Conservation (phyloP, 805 yeast species). For the Pichia phayaonensis region DNA sequence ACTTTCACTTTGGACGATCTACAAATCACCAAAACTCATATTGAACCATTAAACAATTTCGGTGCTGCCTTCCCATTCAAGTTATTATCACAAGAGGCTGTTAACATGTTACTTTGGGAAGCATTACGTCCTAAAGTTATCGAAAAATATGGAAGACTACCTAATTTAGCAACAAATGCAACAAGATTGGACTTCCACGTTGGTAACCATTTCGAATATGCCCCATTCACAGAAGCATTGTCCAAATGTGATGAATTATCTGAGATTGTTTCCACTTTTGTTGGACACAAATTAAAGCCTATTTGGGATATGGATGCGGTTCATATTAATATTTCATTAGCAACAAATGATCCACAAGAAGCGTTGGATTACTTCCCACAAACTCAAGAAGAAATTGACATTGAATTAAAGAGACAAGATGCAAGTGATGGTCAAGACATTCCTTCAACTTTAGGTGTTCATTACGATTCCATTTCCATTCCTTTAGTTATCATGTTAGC, state of each 20-base stretch:
- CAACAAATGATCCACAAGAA: constrained; percentile 18
- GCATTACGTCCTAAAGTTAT: constrained; percentile 37
- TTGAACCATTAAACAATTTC: constrained; percentile 26
- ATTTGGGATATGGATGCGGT: constrained; percentile 47
- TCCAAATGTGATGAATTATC: constrained; percentile 46
- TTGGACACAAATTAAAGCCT: constrained; percentile 39
- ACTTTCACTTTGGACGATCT: constrained; percentile 31
- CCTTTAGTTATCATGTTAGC: constrained; percentile 44
- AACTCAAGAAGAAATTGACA: constrained; percentile 14
- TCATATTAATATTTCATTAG: constrained; percentile 41
- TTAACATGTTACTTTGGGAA: constrained; percentile 47
- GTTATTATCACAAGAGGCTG: constrained; percentile 49
- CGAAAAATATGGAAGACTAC: constrained; percentile 34
- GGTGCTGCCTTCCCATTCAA: constrained; percentile 52
- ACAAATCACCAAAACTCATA: constrained; percentile 27
- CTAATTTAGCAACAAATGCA: constrained; percentile 23
- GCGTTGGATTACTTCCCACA: constrained; percentile 1
- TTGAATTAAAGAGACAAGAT: constrained; percentile 13
- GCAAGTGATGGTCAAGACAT: constrained; percentile 28
- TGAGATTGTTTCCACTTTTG: constrained; percentile 40
- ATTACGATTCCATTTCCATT: constrained; percentile 38
- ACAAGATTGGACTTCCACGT: constrained; percentile 36
- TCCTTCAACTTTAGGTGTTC: constrained; percentile 42
- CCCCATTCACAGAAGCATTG: constrained; percentile 42
- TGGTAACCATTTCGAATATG: constrained; percentile 38